Conservation (phyloP, 805 yeast genomes). For the Hanseniaspora thailandica region DNA sequence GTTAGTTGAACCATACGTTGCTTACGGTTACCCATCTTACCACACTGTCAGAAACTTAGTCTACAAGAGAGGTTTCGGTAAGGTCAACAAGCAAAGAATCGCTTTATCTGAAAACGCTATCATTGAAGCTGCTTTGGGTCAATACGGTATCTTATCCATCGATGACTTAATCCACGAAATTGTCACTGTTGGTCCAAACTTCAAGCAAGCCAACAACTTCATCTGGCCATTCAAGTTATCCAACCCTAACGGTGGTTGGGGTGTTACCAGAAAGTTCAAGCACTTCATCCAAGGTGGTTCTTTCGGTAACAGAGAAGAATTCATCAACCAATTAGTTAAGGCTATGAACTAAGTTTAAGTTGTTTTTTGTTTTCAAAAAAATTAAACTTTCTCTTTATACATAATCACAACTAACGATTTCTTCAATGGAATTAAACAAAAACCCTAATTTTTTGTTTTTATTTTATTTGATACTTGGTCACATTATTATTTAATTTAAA, state of each 20-base stretch:
- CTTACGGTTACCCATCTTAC: conserved; percentile 94
- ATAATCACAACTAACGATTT: background rate
- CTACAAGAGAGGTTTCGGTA: conserved; percentile 97
- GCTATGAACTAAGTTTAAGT: conserved; percentile 63
- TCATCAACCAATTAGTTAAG: conserved; percentile 87
- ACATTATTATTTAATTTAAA: background rate
- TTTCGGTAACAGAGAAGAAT: conserved; percentile 95
- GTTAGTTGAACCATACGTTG: conserved; percentile 91
- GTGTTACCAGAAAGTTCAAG: conserved; percentile 90
- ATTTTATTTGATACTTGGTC: background rate
- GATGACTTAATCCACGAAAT: conserved; percentile 95
- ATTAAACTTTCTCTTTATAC: background rate
- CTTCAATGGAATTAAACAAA: background rate
- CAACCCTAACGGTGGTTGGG: conserved; percentile 97
- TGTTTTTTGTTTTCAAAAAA: background rate
- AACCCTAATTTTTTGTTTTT: background rate
- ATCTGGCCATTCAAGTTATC: conserved; percentile 96
- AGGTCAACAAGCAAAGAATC: conserved; percentile 91
- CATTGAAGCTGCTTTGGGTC: conserved; percentile 78
- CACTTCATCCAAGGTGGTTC: conserved; percentile 97
- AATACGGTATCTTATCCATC: conserved; percentile 82
- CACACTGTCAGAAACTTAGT: conserved; percentile 83
- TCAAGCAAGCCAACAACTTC: conserved; percentile 97
- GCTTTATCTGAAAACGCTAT: conserved; percentile 77
- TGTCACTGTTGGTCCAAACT: conserved; percentile 94